phyloP scores from a whole-genome alignment of 805 yeast genomes.

The Candida ipomoeae region DNA sequence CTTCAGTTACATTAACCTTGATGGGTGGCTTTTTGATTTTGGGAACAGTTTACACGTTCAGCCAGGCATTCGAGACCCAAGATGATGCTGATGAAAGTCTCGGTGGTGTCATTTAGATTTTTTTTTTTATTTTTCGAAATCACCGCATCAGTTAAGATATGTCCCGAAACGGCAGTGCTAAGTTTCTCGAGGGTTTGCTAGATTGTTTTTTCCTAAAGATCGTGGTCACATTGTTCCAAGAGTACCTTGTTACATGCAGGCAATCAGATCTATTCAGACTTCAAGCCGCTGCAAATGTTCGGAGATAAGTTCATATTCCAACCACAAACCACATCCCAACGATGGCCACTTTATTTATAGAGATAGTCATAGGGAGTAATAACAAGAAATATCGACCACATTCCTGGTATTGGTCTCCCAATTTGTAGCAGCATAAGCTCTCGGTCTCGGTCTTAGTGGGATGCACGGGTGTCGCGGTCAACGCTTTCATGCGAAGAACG shows the following conservation, averaged over 20 bases:
- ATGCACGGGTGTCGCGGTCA: slow-evolving; percentile 4
- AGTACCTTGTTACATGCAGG: background rate
- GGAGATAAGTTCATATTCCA: background rate
- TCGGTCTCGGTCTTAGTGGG: background rate
- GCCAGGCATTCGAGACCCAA: slow-evolving; percentile 61
- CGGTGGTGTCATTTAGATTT: slow-evolving; percentile 14
- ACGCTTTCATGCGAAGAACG: background rate
- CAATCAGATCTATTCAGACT: background rate
- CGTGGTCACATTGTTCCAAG: background rate
- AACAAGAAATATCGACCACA: no score
- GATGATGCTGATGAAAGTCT: slow-evolving; percentile 23
- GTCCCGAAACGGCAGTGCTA: no score
- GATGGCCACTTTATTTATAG: background rate
- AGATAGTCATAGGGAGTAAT: no score
- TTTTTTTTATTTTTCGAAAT: background rate
- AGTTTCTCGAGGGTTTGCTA: no score
- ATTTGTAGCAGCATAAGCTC: background rate
- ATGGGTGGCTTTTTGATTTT: slow-evolving; percentile 82
- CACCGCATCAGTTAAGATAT: no score
- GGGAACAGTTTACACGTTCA: slow-evolving; percentile 77
- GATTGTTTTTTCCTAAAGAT: background rate
- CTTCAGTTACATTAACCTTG: slow-evolving; percentile 74
- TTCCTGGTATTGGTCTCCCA: background rate
- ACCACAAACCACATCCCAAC: background rate
- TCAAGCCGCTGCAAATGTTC: background rate